Percentiles rank a stretch among this genome's conserved stretches.
These are phyloP conservation scores for Curvularia eragrostidis DNA, from an alignment of 2,329 filamentous ascomycete species.

Conservation along the genomic window DNA sequence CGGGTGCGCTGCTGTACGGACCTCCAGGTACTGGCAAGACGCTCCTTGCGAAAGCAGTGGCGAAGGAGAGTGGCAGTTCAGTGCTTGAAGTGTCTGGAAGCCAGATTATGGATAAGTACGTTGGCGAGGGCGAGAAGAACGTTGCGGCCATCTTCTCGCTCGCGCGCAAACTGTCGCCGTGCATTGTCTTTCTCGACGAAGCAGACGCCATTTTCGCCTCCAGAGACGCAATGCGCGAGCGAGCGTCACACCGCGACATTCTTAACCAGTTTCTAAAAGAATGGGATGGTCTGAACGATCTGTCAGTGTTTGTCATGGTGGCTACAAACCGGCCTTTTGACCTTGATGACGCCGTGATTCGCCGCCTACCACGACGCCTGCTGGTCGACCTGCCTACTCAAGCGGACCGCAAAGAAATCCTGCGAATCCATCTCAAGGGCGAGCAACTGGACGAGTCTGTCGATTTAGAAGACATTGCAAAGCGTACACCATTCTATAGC, in stretches of 20 bases:
- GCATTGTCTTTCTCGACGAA: constrained; percentile 96
- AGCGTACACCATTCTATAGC: constrained; percentile 76
- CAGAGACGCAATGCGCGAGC: constrained; percentile 69
- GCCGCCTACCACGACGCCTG: constrained; percentile 75
- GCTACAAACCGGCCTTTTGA: constrained; percentile 96
- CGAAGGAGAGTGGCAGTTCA: constrained; percentile 70
- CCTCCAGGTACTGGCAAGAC: constrained; percentile 77
- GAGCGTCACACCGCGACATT: constrained; percentile 80
- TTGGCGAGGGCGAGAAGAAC: constrained; percentile 96
- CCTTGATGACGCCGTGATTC: constrained; percentile 83
- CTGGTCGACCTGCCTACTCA: constrained; percentile 75
- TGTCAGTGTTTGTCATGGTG: constrained; percentile 95
- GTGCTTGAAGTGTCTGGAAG: constrained; percentile 86
- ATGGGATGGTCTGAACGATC: constrained; percentile 89
- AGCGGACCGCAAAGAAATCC: constrained; percentile 70
- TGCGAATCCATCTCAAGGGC: constrained; percentile 73
- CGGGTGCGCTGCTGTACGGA: constrained; percentile 85
- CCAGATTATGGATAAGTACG: constrained; percentile 94
- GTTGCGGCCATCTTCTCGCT: constrained; percentile 87
- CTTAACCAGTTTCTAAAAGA: constrained; percentile 97
- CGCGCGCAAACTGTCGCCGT: constrained; percentile 88
- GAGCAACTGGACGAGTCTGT: constrained; percentile 69
- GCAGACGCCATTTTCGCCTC: constrained; percentile 90
- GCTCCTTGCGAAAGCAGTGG: constrained; percentile 68
- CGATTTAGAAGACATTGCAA: constrained; percentile 67